Conservation (phyloP, 768 basidiomycete species). For the Jaapia argillacea region DNA sequence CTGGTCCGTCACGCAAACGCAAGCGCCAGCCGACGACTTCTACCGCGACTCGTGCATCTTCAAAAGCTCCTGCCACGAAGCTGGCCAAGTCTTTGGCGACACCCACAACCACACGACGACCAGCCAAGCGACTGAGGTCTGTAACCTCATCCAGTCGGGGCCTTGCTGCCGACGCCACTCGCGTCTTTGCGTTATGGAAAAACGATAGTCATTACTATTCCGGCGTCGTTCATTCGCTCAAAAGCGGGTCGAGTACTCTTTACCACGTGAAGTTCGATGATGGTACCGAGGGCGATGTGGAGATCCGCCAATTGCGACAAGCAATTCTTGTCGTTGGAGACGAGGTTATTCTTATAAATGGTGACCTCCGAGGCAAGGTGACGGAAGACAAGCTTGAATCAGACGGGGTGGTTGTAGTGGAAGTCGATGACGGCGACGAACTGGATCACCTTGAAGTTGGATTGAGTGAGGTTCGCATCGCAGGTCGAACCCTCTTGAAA, state of each 20-base stretch:
- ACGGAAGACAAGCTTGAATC: constrained; percentile 4
- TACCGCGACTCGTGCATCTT: too few relatives aligned
- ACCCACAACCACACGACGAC: too few relatives aligned
- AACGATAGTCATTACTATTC: constrained; percentile 49
- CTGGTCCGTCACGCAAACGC: constrained; percentile 40
- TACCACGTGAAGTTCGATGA: constrained; percentile 66
- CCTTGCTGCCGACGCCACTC: too few relatives aligned
- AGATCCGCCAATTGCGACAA: constrained; percentile 41
- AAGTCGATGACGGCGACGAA: constrained; percentile 27
- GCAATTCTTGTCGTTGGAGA: constrained; percentile 46
- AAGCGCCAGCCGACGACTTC: too few relatives aligned
- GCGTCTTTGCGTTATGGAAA: constrained; percentile 66
- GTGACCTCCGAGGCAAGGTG: constrained; percentile 16
- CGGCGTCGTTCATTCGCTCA: constrained; percentile 37
- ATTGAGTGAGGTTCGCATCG: constrained; percentile 36
- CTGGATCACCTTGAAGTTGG: constrained; percentile 16
- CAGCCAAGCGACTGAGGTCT: too few relatives aligned
- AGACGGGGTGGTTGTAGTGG: constrained; percentile 24
- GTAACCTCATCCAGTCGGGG: too few relatives aligned
- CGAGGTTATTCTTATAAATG: constrained; percentile 32
- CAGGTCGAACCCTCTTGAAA: constrained; percentile 35
- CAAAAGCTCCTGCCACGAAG: too few relatives aligned
- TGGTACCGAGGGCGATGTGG: constrained; percentile 33
- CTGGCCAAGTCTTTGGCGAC: too few relatives aligned
- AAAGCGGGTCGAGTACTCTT: constrained; percentile 14